phyloP scores from a whole-genome alignment of 768 basidiomycete species.

The Mycena vitilis region DNA sequence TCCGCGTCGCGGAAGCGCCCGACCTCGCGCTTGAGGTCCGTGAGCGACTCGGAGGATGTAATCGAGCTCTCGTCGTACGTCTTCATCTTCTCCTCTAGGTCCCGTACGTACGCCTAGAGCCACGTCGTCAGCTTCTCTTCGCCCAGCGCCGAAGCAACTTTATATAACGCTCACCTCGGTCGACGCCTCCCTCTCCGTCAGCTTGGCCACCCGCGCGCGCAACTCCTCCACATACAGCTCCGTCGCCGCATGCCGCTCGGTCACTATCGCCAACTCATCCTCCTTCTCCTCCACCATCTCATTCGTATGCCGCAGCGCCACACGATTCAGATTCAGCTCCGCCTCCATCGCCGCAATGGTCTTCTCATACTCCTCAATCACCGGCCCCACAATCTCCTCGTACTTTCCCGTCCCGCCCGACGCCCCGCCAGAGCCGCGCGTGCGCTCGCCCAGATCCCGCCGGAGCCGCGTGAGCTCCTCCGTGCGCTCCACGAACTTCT shows the following conservation, averaged over 20 bases:
- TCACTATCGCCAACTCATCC: constrained; percentile 74
- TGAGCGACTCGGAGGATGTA: constrained; percentile 81
- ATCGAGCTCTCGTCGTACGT: constrained; percentile 83
- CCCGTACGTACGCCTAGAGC: constrained; percentile 89
- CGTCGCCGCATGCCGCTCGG: constrained; percentile 79
- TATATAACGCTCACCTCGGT: constrained; percentile 78
- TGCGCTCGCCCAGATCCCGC: constrained; percentile 81
- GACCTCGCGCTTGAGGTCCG: constrained; percentile 88
- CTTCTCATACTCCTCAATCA: constrained; percentile 99
- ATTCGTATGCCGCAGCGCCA: constrained; percentile 90
- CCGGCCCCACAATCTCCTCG: constrained; percentile 95
- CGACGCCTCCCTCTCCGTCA: constrained; percentile 89
- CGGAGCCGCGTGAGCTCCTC: constrained; percentile 87
- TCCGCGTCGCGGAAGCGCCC: constrained; percentile 82
- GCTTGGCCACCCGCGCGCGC: constrained; percentile 78
- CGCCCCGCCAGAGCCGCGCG: constrained; percentile 72
- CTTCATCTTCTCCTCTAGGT: constrained; percentile 93
- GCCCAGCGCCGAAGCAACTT: constrained; percentile 7
- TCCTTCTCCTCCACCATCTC: constrained; percentile 95
- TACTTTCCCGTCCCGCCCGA: constrained; percentile 80
- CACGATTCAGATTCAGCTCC: constrained; percentile 87
- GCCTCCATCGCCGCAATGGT: constrained; percentile 95
- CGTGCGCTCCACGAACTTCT: constrained; percentile 88
- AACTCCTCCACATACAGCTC: constrained; percentile 92
- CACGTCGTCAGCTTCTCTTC: constrained; percentile 28